Percentiles rank a stretch among this genome's conserved stretches.
Evolutionary conservation across 1,284 basidiomycete species (phyloP).

Genomic region (Papiliotrema terrestris): DNA sequence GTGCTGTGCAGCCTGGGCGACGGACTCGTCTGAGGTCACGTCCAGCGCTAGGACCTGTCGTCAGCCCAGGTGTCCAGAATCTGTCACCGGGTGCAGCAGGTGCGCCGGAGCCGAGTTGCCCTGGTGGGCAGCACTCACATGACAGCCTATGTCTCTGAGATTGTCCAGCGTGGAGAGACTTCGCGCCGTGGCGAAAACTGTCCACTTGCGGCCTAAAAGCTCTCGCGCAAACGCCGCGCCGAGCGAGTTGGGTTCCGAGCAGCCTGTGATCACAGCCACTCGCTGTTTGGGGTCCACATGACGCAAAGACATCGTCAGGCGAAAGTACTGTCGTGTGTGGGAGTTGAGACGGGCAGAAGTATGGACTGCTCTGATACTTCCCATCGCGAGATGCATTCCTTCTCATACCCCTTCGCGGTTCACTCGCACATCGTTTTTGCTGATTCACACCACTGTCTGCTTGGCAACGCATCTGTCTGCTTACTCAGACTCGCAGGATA

Average conservation of each 20-base stretch:
- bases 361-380: too few relatives aligned
- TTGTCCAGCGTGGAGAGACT: conserved; percentile 6
- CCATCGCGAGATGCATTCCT: too few relatives aligned
- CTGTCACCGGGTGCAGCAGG: too few relatives aligned
- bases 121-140: conserved; percentile 2
- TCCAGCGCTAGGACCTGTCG: conserved; percentile 11
- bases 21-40: conserved; percentile 6
- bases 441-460: too few relatives aligned
- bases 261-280: conserved; percentile 22
- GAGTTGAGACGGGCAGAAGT: too few relatives aligned
- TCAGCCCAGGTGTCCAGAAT: too few relatives aligned
- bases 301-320: too few relatives aligned
- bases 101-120: neutral
- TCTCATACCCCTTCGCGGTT: conserved; percentile 20
- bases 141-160: conserved; percentile 9
- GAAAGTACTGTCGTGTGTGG: too few relatives aligned
- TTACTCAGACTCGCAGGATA: too few relatives aligned
- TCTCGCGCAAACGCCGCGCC: conserved; percentile 10
- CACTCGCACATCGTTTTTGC: too few relatives aligned
- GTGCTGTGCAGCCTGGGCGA: conserved; percentile 4
- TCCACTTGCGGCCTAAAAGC: conserved; percentile 7
- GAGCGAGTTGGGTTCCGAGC: conserved; percentile 16
- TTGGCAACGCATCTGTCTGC: too few relatives aligned
- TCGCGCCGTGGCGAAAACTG: conserved; percentile 18
- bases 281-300: too few relatives aligned